Base-by-base conservation (phyloP, 306 rosid genomes). In the Geum urbanum region DNA sequence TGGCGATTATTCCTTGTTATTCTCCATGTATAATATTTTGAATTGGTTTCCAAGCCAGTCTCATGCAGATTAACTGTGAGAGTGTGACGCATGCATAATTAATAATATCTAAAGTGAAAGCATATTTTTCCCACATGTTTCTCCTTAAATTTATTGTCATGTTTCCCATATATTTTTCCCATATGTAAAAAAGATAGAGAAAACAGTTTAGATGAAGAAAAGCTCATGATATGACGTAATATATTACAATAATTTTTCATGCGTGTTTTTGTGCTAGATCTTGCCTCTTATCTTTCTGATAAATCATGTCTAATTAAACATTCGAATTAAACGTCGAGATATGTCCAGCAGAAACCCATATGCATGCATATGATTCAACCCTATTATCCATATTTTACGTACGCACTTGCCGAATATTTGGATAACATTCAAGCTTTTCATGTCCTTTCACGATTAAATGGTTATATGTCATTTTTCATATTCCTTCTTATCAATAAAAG, bases 201-300 rank as follows among this genome's bases (percentile, higher is more conserved):
- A 32, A 32, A 32, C 3, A 32, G 37, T 32, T 32, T 32, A 32
- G 72, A 80, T 78, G 76, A 63, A 49, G 59, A 74, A 66, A 59
- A 74, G 91, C 91, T 84, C 89, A 80, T 88, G 88, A 81, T 69
- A 72, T 84, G 78, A 75, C 75, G 80, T 71, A 51, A 47, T 41
- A 57, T 27, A 22, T 72, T 74, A 77, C 71, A 80, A 63, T 32
- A 32, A 1, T 32, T 32, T 32, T 2, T 32, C 37, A 32, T 70
- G 47, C 72, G 44, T 84, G 84, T 75, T 82, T 74, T 67, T 74
- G 43, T 74, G 82, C 47, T 86, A 32, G 70, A 78, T 80, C 77
- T 78, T 82, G 78, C 69, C 75, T 40, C 64, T 79, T 27, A 35
- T 12, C 27, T 63, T 62, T 62, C 47, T 52, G 58, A 39, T n/a